Conservation (phyloP, 78 protist species). For the Dictyostelium capitatum region DNA sequence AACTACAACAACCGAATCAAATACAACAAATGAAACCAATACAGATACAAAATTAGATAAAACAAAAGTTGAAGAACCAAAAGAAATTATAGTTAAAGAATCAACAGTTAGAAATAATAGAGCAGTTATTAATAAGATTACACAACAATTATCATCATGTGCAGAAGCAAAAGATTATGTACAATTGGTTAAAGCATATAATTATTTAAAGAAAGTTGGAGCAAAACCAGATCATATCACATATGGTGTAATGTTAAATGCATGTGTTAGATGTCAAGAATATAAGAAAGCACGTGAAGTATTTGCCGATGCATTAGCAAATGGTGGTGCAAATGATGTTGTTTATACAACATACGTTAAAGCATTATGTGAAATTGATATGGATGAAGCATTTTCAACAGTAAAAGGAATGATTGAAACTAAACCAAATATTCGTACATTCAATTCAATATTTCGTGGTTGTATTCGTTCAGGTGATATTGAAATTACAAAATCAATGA, state of each 20-base stretch:
- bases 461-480: conserved; percentile 75
- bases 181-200: conserved; percentile 19
- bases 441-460: conserved; percentile 82
- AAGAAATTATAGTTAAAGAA: conserved; percentile 5
- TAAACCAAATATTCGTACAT: conserved; percentile 77
- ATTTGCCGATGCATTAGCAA: conserved; percentile 37
- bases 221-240: conserved; percentile 72
- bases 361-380: conserved; percentile 69
- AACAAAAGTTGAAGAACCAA: neutral
- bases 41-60: neutral
- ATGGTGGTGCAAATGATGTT: conserved; percentile 58
- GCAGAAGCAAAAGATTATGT: conserved; percentile 60
- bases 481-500: conserved; percentile 24
- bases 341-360: conserved; percentile 80
- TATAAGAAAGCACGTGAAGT: conserved; percentile 43
- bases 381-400: conserved; percentile 28
- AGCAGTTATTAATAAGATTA: conserved; percentile 61
- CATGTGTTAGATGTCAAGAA: conserved; percentile 81
- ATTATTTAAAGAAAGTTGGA: conserved; percentile 53
- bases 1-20: neutral
- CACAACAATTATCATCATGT: conserved; percentile 60
- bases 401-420: conserved; percentile 45
- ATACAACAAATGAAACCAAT: neutral
- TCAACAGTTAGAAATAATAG: conserved; percentile 60
- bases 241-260: conserved; percentile 74